These are phyloP conservation scores for Calvatia gigantea DNA, from an alignment of 768 basidiomycete genomes.

Conservation along the genomic window DNA sequence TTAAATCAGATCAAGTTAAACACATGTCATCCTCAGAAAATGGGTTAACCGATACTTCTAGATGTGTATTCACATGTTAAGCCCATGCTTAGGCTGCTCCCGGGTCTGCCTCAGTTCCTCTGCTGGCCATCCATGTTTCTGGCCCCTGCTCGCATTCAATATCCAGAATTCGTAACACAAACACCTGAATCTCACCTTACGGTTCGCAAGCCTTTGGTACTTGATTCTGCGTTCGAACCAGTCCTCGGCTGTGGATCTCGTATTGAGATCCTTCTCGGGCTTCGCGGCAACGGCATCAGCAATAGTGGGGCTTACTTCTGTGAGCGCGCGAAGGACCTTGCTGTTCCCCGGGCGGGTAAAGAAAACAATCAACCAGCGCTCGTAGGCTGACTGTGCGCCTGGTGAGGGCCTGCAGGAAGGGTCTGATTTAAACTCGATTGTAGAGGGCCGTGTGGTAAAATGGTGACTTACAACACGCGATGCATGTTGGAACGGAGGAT, in stretches of 20 bases:
- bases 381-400: constrained; percentile 40
- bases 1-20: too few species aligned
- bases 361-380: constrained; percentile 59
- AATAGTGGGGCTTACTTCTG: not conserved
- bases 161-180: too few species aligned
- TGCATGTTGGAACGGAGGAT: constrained; percentile 61
- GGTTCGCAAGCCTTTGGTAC: constrained; percentile 40
- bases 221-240: constrained; percentile 42
- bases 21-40: too few species aligned
- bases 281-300: constrained; percentile 9
- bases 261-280: constrained; percentile 35
- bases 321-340: not conserved
- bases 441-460: not conserved
- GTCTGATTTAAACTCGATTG: not conserved
- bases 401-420: constrained; percentile 39
- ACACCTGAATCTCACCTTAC: too few species aligned
- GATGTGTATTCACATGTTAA: too few species aligned
- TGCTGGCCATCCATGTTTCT: too few species aligned
- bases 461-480: constrained; percentile 35
- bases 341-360: constrained; percentile 54
- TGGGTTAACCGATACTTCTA: too few species aligned
- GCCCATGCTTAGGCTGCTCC: too few species aligned
- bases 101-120: too few species aligned
- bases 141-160: too few species aligned
- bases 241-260: constrained; percentile 31